Evolutionary conservation across 1,284 basidiomycete genomes (phyloP).

Genomic region (Leccinum fallax): DNA sequence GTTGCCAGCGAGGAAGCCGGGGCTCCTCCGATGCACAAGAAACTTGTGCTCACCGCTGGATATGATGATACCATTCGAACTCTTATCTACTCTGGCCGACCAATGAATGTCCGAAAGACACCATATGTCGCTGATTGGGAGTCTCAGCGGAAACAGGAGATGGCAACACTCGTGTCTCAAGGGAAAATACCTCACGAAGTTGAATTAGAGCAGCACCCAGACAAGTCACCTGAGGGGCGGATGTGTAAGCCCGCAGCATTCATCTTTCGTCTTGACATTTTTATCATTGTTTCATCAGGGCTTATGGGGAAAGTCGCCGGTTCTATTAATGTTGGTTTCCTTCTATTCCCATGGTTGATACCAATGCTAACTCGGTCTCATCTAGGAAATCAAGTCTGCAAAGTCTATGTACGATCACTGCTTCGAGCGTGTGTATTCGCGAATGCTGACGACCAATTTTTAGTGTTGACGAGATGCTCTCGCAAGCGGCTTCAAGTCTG

Average conservation of each 20-base stretch:
- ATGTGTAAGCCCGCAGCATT: conserved; percentile 49
- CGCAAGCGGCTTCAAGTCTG: conserved; percentile 53
- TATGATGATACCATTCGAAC: conserved; percentile 75
- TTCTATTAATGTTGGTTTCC: conserved; percentile 58
- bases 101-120: conserved; percentile 79
- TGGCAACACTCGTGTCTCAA: conserved; percentile 58
- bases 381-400: conserved; percentile 75
- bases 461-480: conserved; percentile 73
- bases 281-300: conserved; percentile 46
- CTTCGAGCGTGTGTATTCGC: background rate
- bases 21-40: conserved; percentile 81
- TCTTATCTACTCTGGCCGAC: conserved; percentile 82
- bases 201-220: conserved; percentile 70
- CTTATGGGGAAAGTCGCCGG: conserved; percentile 88
- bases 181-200: conserved; percentile 79
- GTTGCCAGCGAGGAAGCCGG: conserved; percentile 84
- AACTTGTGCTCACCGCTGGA: conserved; percentile 63
- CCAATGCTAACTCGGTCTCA: background rate
- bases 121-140: conserved; percentile 77
- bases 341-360: background rate
- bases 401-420: conserved; percentile 66
- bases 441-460: conserved; percentile 15
- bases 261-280: background rate
- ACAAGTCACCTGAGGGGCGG: conserved; percentile 62
- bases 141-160: conserved; percentile 57